Conservation (phyloP, 2,329 filamentous ascomycete species). For the Penicillium psychrosexuale region DNA sequence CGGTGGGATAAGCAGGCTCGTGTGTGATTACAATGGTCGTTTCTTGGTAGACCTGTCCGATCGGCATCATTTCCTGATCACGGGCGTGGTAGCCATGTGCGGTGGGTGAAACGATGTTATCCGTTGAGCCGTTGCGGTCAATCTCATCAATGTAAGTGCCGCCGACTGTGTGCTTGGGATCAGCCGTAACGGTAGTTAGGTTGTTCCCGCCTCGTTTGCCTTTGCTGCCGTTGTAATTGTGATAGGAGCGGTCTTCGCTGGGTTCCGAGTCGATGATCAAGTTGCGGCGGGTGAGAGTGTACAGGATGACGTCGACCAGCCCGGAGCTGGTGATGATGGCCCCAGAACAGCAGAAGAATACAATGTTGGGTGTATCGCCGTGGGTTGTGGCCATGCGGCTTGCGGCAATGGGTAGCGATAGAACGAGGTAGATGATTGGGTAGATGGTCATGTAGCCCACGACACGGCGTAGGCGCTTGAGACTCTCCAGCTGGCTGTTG, state of each 20-base stretch:
- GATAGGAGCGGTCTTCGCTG: conserved; percentile 36
- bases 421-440: conserved; percentile 54
- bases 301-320: conserved; percentile 58
- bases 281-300: conserved; percentile 56
- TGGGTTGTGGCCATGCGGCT: conserved; percentile 44
- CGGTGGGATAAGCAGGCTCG: conserved; percentile 33
- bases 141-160: conserved; percentile 26
- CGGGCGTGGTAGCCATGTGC: neutral
- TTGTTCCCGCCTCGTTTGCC: conserved; percentile 28
- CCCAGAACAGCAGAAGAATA: conserved; percentile 52
- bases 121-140: conserved; percentile 46
- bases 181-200: conserved; percentile 32
- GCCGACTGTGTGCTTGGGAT: conserved; percentile 19
- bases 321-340: conserved; percentile 58
- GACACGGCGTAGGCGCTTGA: conserved; percentile 42
- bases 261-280: conserved; percentile 53
- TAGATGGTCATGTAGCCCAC: conserved; percentile 49
- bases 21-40: conserved; percentile 45
- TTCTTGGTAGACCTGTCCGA: conserved; percentile 44
- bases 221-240: conserved; percentile 30
- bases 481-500: conserved; percentile 36
- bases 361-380: conserved; percentile 32
- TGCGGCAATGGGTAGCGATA: conserved; percentile 62
- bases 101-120: conserved; percentile 41
- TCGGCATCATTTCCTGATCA: conserved; percentile 28